Evolutionary conservation across 495 filamentous ascomycete genomes (phyloP), one percentile per base, ranked within the genome.

Genomic region (Tuber magnatum): DNA sequence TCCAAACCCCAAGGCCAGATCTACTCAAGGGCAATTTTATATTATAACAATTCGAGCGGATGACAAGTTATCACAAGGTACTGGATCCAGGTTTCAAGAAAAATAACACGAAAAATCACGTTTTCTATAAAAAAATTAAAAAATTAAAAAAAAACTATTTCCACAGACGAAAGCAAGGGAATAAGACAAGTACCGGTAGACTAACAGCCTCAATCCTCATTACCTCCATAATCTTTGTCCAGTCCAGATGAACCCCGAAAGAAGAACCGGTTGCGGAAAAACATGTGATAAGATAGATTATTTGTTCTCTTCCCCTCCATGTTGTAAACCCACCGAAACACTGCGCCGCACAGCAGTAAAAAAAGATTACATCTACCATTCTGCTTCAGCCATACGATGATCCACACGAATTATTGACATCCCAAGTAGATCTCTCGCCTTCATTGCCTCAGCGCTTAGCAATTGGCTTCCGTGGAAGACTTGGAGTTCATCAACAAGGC

Each of bases 401-500:
- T 12, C 32, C 56, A 65, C 56, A 65, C 56, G 56, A 5, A 35
- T 14, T 7, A 65, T 61, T 56, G 56, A 35, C 56, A 18, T 8
- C 16, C 56, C 32, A 2, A 35, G 28, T 28, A 65, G 56, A 65
- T 35, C 16, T 32, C n/a, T 35, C 56, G 28, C 35, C 56, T 65
- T 65, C 32, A 18, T 65, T 20, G 14, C 56, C 56, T 35, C 39
- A 39, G 38, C n/a, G 73, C 22, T 75, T 81, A 88, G 56, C 85
- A 86, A 44, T 80, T 82, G 74, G 86, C 87, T 77, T 88, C 87
- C 69, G 80, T 74, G 35, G 83, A 84, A 38, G 89, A 88, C 86
- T 91, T 92, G 74, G 94, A 94, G 91, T 97, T 99, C 95, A 99
- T 98, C 81, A 99, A 91, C 80, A 99, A 91, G 76, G 95, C 95